A percentile compares a stretch with the other conserved stretches of the same genome.
These are phyloP conservation scores for Orbilia brochopaga DNA, from an alignment of 2,329 filamentous ascomycete species.

Conservation along the genomic window DNA sequence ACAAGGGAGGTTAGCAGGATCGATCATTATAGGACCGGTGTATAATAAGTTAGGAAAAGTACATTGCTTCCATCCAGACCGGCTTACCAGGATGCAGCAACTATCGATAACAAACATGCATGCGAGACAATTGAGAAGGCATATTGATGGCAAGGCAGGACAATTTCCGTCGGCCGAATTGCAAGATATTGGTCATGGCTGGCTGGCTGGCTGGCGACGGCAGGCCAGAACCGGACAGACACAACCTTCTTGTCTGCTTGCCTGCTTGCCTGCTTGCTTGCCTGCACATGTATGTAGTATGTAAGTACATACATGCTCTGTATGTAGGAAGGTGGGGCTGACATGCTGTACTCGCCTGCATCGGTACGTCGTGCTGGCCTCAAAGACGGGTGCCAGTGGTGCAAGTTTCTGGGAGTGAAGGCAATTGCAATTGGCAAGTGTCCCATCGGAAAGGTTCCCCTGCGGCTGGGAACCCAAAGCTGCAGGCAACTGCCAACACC, in stretches of 20 bases:
- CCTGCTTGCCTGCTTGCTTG: not conserved
- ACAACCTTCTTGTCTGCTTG: not conserved
- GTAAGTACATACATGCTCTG: too few relatives aligned
- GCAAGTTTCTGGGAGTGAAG: too few relatives aligned
- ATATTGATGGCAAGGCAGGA: conserved; percentile 20
- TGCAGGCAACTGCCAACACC: conserved; percentile 9
- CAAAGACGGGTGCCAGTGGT: not conserved
- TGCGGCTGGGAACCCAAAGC: conserved; percentile 3
- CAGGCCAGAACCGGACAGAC: conserved; percentile 7
- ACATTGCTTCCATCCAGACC: too few relatives aligned
- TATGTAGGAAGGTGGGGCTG: conserved; percentile 35
- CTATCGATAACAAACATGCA: conserved; percentile 49
- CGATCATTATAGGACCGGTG: conserved; percentile 4
- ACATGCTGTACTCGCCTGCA: conserved; percentile 46
- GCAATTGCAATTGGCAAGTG: not conserved
- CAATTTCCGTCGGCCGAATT: conserved; percentile 10
- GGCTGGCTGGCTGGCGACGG: conserved; percentile 33
- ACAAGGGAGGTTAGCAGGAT: conserved; percentile 20
- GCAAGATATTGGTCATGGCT: conserved; percentile 2
- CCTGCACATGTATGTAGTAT: too few relatives aligned
- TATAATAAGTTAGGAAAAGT: too few relatives aligned
- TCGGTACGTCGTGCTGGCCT: conserved; percentile 8
- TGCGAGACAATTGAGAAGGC: conserved; percentile 11
- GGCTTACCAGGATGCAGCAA: not conserved
- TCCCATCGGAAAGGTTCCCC: not conserved